Evolutionary conservation across 306 rosid genomes (phyloP).

Genomic region (Vachellia pachyceras): DNA sequence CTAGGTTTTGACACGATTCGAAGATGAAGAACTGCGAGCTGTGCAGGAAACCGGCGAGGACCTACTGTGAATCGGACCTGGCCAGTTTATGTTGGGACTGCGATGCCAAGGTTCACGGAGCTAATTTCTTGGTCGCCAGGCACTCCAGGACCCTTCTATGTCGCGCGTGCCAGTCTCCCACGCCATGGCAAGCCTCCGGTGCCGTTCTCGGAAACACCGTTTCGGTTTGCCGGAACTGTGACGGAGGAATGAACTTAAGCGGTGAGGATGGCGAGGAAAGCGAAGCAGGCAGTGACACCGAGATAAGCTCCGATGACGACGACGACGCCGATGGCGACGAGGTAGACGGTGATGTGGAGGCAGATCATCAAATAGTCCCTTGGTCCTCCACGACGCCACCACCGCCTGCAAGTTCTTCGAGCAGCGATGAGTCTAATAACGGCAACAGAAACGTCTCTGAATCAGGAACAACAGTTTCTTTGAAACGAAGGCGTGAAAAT

Average conservation of each 20-base stretch:
- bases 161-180: conserved; percentile 66
- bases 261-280: conserved; percentile 46
- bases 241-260: conserved; percentile 33
- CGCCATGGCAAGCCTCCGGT: conserved; percentile 86
- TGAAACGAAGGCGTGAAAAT: conserved; percentile 56
- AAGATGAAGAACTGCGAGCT: conserved; percentile 76
- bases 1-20: neutral
- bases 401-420: conserved; percentile 59
- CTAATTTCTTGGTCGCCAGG: conserved; percentile 77
- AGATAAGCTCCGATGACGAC: conserved; percentile 40
- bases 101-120: conserved; percentile 77
- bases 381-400: conserved; percentile 56
- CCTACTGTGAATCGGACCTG: conserved; percentile 77
- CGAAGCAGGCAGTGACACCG: conserved; percentile 53
- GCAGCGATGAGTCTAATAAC: conserved; percentile 59
- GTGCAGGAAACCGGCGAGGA: conserved; percentile 63
- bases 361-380: conserved; percentile 69
- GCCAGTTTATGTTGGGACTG: conserved; percentile 84
- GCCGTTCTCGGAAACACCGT: conserved; percentile 65
- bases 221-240: conserved; percentile 62
- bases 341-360: conserved; percentile 44
- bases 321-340: conserved; percentile 28
- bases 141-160: conserved; percentile 79
- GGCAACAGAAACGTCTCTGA: conserved; percentile 35
- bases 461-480: conserved; percentile 22